Conservation (phyloP, 805 yeast species). For the Candida easanensis region DNA sequence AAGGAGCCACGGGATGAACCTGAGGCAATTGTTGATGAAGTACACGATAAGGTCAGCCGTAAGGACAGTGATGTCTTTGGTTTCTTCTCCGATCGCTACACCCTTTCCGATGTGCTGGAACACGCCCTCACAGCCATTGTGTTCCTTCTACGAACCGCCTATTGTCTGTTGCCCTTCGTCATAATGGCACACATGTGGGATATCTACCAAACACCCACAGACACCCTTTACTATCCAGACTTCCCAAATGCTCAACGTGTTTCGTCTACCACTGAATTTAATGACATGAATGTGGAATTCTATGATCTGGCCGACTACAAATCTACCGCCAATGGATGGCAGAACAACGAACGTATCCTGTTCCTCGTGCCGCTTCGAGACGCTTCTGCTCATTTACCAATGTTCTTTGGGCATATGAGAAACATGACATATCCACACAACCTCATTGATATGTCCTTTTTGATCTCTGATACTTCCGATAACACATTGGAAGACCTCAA, state of each 20-base stretch:
- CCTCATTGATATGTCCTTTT: slow-evolving; percentile 75
- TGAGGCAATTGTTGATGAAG: background rate
- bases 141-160: slow-evolving; percentile 4
- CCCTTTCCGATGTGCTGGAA: slow-evolving; percentile 3
- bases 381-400: slow-evolving; percentile 84
- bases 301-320: slow-evolving; percentile 68
- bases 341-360: slow-evolving; percentile 69
- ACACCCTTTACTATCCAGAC: slow-evolving; percentile 31
- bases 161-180: slow-evolving; percentile 15
- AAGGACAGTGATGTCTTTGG: background rate
- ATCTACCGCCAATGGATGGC: slow-evolving; percentile 78
- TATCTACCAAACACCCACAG: slow-evolving; percentile 10
- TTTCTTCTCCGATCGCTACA: background rate
- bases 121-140: background rate
- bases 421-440: slow-evolving; percentile 85
- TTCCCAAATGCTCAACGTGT: slow-evolving; percentile 31
- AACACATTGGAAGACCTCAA: slow-evolving; percentile 73
- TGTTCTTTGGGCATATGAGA: slow-evolving; percentile 81
- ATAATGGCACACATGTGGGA: slow-evolving; percentile 14
- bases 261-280: slow-evolving; percentile 25
- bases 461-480: slow-evolving; percentile 89
- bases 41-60: background rate
- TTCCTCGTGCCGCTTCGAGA: slow-evolving; percentile 91
- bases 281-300: slow-evolving; percentile 49
- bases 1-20: slow-evolving; percentile 8